Evolutionary conservation across 257 asterid genomes (phyloP).

Genomic region (Nicotiana sylvestris): DNA sequence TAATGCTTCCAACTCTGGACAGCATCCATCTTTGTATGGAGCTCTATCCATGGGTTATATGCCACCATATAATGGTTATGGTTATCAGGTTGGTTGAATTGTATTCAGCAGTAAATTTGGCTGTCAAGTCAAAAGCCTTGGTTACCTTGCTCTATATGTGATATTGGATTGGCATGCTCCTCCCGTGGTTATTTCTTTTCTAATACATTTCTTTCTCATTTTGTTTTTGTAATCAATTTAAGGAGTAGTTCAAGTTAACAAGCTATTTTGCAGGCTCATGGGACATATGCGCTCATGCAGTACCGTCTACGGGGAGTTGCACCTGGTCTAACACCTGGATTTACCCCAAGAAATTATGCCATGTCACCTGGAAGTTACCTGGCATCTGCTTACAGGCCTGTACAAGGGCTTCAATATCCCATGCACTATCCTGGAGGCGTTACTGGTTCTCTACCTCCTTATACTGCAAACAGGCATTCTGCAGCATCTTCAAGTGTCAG

Average conservation of each 20-base stretch:
- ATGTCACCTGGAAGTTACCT: conserved; percentile 49
- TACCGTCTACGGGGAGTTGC: conserved; percentile 64
- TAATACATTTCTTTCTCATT: conserved; percentile 15
- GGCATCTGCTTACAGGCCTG: conserved; percentile 52
- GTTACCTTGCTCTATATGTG: background rate
- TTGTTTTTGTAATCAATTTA: conserved; percentile 8
- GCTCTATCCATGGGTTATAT: conserved; percentile 82
- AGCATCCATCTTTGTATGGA: conserved; percentile 68
- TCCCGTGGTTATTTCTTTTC: conserved; percentile 8
- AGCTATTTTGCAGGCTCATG: conserved; percentile 61
- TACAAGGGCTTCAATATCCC: conserved; percentile 74
- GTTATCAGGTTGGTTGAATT: conserved; percentile 73
- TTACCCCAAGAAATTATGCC: conserved; percentile 58
- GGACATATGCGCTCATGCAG: conserved; percentile 76
- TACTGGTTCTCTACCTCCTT: conserved; percentile 54
- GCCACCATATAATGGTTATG: conserved; percentile 80
- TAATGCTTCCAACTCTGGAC: conserved; percentile 53
- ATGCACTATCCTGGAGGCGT: conserved; percentile 56
- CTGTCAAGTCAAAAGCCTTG: background rate
- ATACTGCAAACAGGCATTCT: conserved; percentile 48
- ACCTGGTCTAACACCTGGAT: conserved; percentile 59
- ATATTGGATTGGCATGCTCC: conserved; percentile 3
- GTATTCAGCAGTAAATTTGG: background rate
- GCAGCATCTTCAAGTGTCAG: conserved; percentile 85
- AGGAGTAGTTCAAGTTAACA: conserved; percentile 27